These are phyloP conservation scores for Tieghemiomyces parasiticus DNA, from an alignment of 192 early-diverging fungal species.

Conservation along the genomic window DNA sequence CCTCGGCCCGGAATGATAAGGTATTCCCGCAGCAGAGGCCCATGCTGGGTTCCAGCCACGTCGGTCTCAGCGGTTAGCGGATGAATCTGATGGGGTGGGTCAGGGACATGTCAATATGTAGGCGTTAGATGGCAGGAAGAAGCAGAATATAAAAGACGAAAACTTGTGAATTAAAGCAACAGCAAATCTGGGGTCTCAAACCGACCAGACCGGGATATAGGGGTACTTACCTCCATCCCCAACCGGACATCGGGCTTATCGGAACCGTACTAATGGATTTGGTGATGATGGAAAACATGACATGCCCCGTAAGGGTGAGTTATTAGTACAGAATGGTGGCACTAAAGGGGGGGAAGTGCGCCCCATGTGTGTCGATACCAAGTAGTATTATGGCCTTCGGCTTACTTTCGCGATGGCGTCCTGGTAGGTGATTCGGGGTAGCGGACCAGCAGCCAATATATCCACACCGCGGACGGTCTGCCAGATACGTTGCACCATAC, in stretches of 20 bases:
- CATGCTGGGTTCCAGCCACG: no score
- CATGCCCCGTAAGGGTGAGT: no score
- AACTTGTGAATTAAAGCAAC: no score
- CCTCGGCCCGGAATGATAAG: not conserved
- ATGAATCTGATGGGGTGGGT: no score
- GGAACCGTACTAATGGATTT: constrained; percentile 47
- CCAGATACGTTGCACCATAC: constrained; percentile 51
- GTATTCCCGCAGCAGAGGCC: not conserved
- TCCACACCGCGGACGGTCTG: constrained; percentile 32
- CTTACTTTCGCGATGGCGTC: constrained; percentile 57
- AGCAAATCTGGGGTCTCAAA: no score
- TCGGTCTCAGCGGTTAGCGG: no score
- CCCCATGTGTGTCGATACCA: not conserved
- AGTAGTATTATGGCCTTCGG: not conserved
- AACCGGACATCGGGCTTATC: constrained; percentile 86
- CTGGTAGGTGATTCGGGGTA: constrained; percentile 63
- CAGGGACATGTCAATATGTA: no score
- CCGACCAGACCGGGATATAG: no score
- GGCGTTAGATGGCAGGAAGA: no score
- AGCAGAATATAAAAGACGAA: no score
- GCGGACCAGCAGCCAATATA: constrained; percentile 26
- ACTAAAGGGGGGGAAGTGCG: not conserved
- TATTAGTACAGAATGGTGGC: not conserved
- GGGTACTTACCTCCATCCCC: constrained; percentile 48
- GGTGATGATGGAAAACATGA: not conserved